phyloP scores from a whole-genome alignment of 129 eudicot species.

The Chrysanthemum lavandulifolium region DNA sequence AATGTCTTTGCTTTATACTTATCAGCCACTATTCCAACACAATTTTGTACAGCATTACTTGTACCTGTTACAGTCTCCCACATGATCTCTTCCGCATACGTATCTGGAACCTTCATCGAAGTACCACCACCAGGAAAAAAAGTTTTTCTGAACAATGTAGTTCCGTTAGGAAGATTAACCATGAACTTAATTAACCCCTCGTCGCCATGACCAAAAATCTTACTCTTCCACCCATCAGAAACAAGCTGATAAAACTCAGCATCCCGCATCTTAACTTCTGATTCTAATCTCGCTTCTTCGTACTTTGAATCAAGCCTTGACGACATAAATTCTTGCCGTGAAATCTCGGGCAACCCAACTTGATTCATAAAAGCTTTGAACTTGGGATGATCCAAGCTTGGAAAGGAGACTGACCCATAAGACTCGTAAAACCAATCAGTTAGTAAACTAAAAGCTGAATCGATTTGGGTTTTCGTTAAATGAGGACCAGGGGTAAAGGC shows the following conservation, averaged over 20 bases:
- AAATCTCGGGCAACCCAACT: slow-evolving; percentile 62
- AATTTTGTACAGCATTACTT: slow-evolving; percentile 47
- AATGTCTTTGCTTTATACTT: slow-evolving; percentile 66
- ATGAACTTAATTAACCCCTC: slow-evolving; percentile 56
- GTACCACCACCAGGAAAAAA: slow-evolving; percentile 32
- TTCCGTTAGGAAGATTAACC: slow-evolving; percentile 86
- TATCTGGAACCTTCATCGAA: slow-evolving; percentile 37
- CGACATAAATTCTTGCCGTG: slow-evolving; percentile 41
- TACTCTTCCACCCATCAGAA: slow-evolving; percentile 64
- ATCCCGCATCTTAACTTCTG: slow-evolving; percentile 64
- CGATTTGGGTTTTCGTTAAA: slow-evolving; percentile 51
- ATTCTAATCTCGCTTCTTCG: slow-evolving; percentile 57
- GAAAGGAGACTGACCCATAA: slow-evolving; percentile 65
- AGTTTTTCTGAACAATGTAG: slow-evolving; percentile 58
- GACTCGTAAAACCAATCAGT: slow-evolving; percentile 88
- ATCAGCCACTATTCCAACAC: slow-evolving; percentile 82
- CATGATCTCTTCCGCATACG: slow-evolving; percentile 71
- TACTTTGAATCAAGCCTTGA: slow-evolving; percentile 63
- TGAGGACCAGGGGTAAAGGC: slow-evolving; percentile 52
- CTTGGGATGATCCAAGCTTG: slow-evolving; percentile 82
- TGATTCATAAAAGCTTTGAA: slow-evolving; percentile 72
- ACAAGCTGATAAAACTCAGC: slow-evolving; percentile 69
- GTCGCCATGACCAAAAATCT: slow-evolving; percentile 33
- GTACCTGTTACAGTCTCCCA: slow-evolving; percentile 61
- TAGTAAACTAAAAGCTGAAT: slow-evolving; percentile 49